Evolutionary conservation across 228 moss, liverwort and hornwort genomes (phyloP).

Genomic region (Sphagnum magellanicum): DNA sequence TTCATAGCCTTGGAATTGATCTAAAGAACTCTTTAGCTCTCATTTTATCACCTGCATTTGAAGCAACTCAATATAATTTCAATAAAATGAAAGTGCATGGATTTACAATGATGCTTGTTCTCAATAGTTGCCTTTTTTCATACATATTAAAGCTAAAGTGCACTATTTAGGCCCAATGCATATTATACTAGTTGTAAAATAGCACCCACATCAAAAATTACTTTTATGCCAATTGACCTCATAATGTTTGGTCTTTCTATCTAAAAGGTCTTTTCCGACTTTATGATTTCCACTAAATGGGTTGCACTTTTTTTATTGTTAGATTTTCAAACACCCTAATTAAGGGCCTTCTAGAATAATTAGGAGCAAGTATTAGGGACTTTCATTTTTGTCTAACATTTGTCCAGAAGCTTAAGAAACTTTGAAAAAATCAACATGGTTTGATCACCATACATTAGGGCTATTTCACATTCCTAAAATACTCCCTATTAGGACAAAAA

Average conservation of each 20-base stretch:
- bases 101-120: too few species aligned
- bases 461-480: too few species aligned
- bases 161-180: too few species aligned
- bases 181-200: too few species aligned
- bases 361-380: neutral
- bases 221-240: slow-evolving; percentile 34
- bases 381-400: too few species aligned
- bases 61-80: neutral
- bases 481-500: too few species aligned
- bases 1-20: slow-evolving; percentile 81
- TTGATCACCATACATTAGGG: too few species aligned
- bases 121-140: too few species aligned
- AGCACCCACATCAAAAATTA: too few species aligned
- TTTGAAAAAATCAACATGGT: too few species aligned
- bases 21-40: slow-evolving; percentile 74
- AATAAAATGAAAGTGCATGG: too few species aligned
- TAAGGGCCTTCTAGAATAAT: neutral
- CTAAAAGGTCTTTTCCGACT: slow-evolving; percentile 59
- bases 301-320: slow-evolving; percentile 58
- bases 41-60: slow-evolving; percentile 50
- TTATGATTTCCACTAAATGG: slow-evolving; percentile 58
- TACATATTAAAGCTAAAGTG: too few species aligned
- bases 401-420: neutral
- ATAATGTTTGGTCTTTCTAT: slow-evolving; percentile 54
- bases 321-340: neutral